Conservation (phyloP, 1,284 basidiomycete genomes). For the Meripilus lineatus region DNA sequence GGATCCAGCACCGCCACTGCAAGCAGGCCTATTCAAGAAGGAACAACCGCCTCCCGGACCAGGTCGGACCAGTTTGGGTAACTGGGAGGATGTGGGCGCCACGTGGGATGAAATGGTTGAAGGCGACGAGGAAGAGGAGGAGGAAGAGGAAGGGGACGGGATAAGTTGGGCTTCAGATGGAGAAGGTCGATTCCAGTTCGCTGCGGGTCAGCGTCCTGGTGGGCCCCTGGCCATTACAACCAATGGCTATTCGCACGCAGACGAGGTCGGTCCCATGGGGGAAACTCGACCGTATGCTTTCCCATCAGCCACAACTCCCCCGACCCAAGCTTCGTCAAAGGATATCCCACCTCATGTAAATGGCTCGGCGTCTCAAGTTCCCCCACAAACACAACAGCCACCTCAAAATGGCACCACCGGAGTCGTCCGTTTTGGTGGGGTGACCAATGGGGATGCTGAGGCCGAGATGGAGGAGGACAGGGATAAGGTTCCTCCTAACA, state of each 20-base stretch:
- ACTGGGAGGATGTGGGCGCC: slow-evolving; percentile 46
- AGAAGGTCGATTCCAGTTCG: slow-evolving; percentile 25
- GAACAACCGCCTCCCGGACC: slow-evolving; percentile 29
- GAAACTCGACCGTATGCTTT: slow-evolving; percentile 21
- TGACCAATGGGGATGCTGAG: slow-evolving; percentile 22
- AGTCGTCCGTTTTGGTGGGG: slow-evolving; percentile 19
- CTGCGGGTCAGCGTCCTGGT: slow-evolving; percentile 3
- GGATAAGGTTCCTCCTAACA: slow-evolving; percentile 27
- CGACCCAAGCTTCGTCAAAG: neutral
- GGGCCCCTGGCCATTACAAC: slow-evolving; percentile 8
- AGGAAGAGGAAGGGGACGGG: slow-evolving; percentile 27
- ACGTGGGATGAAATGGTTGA: slow-evolving; percentile 50
- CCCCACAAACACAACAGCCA: neutral
- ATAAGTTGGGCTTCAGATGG: slow-evolving; percentile 47
- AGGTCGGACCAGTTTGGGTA: slow-evolving; percentile 21
- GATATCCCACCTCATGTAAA: neutral
- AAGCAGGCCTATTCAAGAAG: slow-evolving; percentile 50
- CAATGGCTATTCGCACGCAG: slow-evolving; percentile 14
- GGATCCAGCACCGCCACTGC: slow-evolving; percentile 51
- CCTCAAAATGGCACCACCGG: slow-evolving; percentile 1
- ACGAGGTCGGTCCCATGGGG: slow-evolving; percentile 28
- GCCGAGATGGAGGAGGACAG: slow-evolving; percentile 17
- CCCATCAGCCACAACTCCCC: slow-evolving; percentile 1
- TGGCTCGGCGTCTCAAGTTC: slow-evolving; percentile 1
- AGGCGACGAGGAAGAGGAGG: slow-evolving; percentile 18